phyloP scores from a whole-genome alignment of 202 grass and related monocot species.

The Eragrostis tef region DNA sequence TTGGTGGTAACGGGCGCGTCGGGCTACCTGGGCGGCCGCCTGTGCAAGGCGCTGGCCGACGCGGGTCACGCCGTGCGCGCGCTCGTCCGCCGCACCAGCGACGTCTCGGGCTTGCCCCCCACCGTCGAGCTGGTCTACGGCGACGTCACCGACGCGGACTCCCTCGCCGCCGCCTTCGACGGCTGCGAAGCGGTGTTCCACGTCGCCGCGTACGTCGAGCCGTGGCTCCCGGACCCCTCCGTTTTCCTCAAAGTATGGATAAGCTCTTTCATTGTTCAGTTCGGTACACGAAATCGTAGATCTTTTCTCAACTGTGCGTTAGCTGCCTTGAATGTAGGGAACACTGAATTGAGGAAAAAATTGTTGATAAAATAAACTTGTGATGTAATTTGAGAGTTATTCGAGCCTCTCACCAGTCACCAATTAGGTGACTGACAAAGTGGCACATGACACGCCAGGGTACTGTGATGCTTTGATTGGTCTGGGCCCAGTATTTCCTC shows the following conservation, averaged over 20 bases:
- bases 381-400: background rate
- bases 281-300: background rate
- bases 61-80: constrained; percentile 72
- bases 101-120: constrained; percentile 50
- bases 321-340: background rate
- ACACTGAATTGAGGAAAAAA: background rate
- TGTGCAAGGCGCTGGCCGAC: constrained; percentile 62
- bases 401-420: background rate
- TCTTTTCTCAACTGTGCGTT: background rate
- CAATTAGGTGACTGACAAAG: background rate
- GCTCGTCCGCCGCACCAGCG: constrained; percentile 67
- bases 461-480: constrained; percentile 6
- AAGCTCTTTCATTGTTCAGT: background rate
- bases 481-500: background rate
- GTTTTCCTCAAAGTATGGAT: constrained; percentile 48
- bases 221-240: constrained; percentile 87
- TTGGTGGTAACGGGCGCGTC: constrained; percentile 77
- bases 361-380: background rate
- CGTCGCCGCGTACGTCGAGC: constrained; percentile 71
- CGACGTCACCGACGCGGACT: constrained; percentile 73
- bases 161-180: constrained; percentile 64
- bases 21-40: constrained; percentile 71
- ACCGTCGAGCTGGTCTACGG: constrained; percentile 68
- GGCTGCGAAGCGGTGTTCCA: constrained; percentile 78
- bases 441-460: background rate